phyloP scores from a whole-genome alignment of 192 early-diverging fungal genomes.

The Coemansia sp. region DNA sequence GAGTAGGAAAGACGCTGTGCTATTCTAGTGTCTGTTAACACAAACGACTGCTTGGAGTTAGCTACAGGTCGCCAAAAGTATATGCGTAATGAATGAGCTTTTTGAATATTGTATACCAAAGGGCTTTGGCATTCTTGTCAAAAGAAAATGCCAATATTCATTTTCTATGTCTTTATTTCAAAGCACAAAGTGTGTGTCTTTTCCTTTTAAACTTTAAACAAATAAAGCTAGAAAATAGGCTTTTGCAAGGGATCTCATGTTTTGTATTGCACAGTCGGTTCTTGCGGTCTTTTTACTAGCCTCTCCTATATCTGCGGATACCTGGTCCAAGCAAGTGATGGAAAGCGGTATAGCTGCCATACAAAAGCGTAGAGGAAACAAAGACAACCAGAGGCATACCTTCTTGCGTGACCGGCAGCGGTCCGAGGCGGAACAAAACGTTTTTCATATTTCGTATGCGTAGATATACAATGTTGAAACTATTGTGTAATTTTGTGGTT shows the following conservation, averaged over 20 bases:
- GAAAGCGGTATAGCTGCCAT: slow-evolving; percentile 24
- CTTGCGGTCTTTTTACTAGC: slow-evolving; percentile 13
- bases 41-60: neutral
- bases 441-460: slow-evolving; percentile 4
- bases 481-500: neutral
- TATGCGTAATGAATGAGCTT: neutral
- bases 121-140: slow-evolving; percentile 5
- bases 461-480: neutral
- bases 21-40: neutral
- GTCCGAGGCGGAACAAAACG: slow-evolving; percentile 24
- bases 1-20: neutral
- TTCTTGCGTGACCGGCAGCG: slow-evolving; percentile 20
- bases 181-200: neutral
- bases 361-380: slow-evolving; percentile 6
- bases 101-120: neutral
- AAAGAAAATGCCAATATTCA: neutral
- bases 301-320: slow-evolving; percentile 25
- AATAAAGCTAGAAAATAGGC: neutral
- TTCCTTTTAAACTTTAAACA: neutral
- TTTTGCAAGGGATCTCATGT: no score
- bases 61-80: neutral
- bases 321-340: slow-evolving; percentile 16
- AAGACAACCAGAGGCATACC: slow-evolving; percentile 9
- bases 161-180: slow-evolving; percentile 1
- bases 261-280: neutral